Base-by-base conservation (phyloP, 2,329 filamentous ascomycete species). In the Colletotrichum cordylinicola region DNA sequence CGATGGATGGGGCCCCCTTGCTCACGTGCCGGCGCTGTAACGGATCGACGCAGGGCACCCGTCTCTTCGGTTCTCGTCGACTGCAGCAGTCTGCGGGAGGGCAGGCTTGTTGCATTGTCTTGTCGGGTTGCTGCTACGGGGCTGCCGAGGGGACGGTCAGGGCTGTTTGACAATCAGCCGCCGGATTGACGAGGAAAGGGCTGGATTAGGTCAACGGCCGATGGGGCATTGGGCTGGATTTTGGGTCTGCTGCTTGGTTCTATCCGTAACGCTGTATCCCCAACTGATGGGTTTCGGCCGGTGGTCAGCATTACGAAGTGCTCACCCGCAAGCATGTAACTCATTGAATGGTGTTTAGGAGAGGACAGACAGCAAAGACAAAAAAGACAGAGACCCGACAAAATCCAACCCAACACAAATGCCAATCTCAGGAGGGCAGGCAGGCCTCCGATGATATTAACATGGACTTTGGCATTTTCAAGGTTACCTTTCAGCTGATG, bases 11-110 rank as follows among this genome's bases (percentile, higher is more conserved):
- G 64, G 15, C 15, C 35, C 58, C 70, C 73, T 39, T 55, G 55
- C 69, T 72, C 61, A 67, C 62, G 69, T 75, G 69, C 69, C 61
- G 39, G 27, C n/a, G 69, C 69, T 72, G 73, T 64, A 67, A 75
- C 73, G 56, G 73, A 75, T 75, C 73, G 73, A 64, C 73, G 69
- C 73, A 75, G 61, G 73, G 73, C 73, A 67, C 39, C 27, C 43
- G 73, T 29, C 62, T 72, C 39, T 72, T 58, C 15, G 52, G 48
- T 39, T 24, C 35, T n/a, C 31, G 39, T 52, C n/a, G n/a, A 13
- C 43, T 52, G 29, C 66, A n/a, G 55, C 31, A 60, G 24, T 29
- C 21, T 31, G 27, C 27, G 35, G 39, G 24, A 33, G 21, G 0
- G 43, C 43, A 52, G 43, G 43, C 16, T 39, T 43, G 27, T 24